These are phyloP conservation scores for Triticum turgidum DNA, from an alignment of 176 grass and related monocot genomes.

Conservation along the genomic window DNA sequence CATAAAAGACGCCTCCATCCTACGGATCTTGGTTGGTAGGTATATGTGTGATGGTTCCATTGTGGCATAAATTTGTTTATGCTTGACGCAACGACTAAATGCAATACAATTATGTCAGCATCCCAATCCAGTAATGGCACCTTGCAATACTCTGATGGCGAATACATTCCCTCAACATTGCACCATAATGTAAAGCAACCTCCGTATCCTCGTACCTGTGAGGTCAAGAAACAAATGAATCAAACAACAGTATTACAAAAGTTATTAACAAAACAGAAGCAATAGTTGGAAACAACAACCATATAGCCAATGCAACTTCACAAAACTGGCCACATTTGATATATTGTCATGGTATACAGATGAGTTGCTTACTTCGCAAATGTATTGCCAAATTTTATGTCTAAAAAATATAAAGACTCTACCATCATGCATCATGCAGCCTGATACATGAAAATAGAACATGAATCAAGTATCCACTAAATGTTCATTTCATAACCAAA, in stretches of 20 bases:
- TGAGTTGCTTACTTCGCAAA: neutral
- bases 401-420: neutral
- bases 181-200: conserved; percentile 94
- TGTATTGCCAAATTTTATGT: neutral
- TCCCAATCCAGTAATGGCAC: conserved; percentile 39
- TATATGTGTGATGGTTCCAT: neutral
- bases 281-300: conserved; percentile 19
- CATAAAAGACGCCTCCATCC: neutral
- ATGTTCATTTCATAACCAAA: neutral
- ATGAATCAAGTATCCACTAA: conserved; percentile 1
- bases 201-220: conserved; percentile 94
- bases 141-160: conserved; percentile 96
- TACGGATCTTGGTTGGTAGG: conserved; percentile 19
- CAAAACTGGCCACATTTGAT: conserved; percentile 5
- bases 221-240: conserved; percentile 3
- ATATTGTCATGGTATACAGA: neutral
- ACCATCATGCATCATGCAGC: neutral
- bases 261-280: conserved; percentile 2
- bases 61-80: neutral
- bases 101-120: neutral
- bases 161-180: conserved; percentile 99
- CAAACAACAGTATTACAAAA: conserved; percentile 9
- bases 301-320: neutral
- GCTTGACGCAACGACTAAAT: neutral
- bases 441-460: neutral